A percentile compares a stretch with the other conserved stretches of the same genome.
Evolutionary conservation across 1,284 basidiomycete species (phyloP).

Genomic region (Ceratobasidium sp.): DNA sequence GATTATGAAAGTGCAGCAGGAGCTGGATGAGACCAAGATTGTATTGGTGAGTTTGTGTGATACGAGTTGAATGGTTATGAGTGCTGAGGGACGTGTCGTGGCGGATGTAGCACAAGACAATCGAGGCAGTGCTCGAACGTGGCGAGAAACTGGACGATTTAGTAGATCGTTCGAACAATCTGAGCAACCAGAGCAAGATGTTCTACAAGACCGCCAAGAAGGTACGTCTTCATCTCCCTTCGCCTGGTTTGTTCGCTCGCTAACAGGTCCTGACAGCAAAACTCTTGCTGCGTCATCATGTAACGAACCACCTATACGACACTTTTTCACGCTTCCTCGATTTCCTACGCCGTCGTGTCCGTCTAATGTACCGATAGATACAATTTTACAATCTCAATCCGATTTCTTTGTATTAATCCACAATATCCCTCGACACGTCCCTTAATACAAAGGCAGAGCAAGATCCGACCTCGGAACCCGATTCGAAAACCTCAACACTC

Average conservation of each 20-base stretch:
- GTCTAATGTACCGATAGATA: slow-evolving; percentile 44
- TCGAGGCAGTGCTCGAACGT: slow-evolving; percentile 95
- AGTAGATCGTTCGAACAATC: slow-evolving; percentile 93
- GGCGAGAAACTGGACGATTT: slow-evolving; percentile 98
- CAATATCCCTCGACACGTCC: slow-evolving; percentile 6
- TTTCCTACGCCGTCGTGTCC: background rate
- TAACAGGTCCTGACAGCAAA: slow-evolving; percentile 67
- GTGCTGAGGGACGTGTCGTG: background rate
- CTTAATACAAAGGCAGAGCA: background rate
- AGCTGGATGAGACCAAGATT: slow-evolving; percentile 99
- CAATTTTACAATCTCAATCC: slow-evolving; percentile 38
- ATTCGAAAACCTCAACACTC: background rate
- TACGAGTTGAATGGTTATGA: background rate
- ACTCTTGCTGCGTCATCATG: slow-evolving; percentile 73
- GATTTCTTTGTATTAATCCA: slow-evolving; percentile 33
- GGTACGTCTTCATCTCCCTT: slow-evolving; percentile 63
- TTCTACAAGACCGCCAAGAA: slow-evolving; percentile 96
- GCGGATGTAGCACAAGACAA: slow-evolving; percentile 92
- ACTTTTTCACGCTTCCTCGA: slow-evolving; percentile 12
- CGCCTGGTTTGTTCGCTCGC: slow-evolving; percentile 9
- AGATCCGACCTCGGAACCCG: background rate
- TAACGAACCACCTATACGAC: slow-evolving; percentile 51
- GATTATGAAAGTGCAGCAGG: slow-evolving; percentile 98
- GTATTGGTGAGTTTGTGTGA: slow-evolving; percentile 77
- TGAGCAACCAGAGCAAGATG: slow-evolving; percentile 94